phyloP scores from a whole-genome alignment of 108 stramenopile genomes.

The Skeletonema menzelii region DNA sequence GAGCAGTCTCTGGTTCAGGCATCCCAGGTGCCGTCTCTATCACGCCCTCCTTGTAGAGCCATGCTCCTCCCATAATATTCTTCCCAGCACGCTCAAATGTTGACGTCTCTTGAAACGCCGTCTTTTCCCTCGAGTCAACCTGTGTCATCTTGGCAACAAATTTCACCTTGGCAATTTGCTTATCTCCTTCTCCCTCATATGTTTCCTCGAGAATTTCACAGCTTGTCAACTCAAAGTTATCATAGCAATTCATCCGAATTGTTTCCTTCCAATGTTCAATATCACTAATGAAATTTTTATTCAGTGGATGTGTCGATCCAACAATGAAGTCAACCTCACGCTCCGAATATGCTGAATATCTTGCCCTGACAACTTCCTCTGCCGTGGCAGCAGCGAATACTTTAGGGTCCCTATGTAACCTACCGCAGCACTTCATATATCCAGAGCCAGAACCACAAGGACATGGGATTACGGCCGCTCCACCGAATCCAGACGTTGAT shows the following conservation, averaged over 20 bases:
- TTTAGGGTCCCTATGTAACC: constrained; percentile 52
- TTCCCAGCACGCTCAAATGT: constrained; percentile 63
- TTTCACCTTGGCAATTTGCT: constrained; percentile 53
- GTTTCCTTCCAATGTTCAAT: constrained; percentile 66
- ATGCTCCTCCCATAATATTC: constrained; percentile 55
- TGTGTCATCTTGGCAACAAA: constrained; percentile 68
- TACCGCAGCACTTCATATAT: constrained; percentile 69
- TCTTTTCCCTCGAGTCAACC: constrained; percentile 64
- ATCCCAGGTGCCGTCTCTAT: constrained; percentile 44
- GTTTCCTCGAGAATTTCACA: constrained; percentile 60
- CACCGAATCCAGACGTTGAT: constrained; percentile 63
- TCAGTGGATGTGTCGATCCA: constrained; percentile 46
- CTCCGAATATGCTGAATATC: constrained; percentile 77
- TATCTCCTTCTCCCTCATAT: constrained; percentile 50
- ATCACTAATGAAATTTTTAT: constrained; percentile 50
- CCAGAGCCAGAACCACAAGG: constrained; percentile 59
- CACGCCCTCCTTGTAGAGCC: constrained; percentile 59
- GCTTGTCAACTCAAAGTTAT: constrained; percentile 68
- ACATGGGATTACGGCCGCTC: constrained; percentile 62
- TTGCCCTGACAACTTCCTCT: constrained; percentile 63
- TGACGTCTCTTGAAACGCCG: constrained; percentile 74
- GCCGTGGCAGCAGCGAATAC: constrained; percentile 53
- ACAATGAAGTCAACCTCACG: constrained; percentile 67
- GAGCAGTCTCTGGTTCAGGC: constrained; percentile 24
- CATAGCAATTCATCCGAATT: constrained; percentile 68